A percentile compares a stretch with the other conserved stretches of the same genome.
Evolutionary conservation across 2,329 filamentous ascomycete genomes (phyloP).

Genomic region (Dothideomycetes sp.): DNA sequence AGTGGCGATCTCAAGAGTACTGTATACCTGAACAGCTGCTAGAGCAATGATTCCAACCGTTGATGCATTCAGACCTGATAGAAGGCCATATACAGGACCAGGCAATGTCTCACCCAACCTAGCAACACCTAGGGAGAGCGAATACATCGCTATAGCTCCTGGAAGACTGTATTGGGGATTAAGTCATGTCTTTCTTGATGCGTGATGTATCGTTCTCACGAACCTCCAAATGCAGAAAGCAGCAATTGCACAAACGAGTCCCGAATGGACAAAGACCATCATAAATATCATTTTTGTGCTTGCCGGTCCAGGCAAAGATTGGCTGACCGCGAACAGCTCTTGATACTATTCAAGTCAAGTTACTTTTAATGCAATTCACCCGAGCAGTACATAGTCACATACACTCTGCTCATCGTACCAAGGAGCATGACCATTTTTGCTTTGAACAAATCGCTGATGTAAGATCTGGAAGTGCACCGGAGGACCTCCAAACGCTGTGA

Average conservation of each 20-base stretch:
- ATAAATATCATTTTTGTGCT: constrained; percentile 66
- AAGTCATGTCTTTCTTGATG: too few species aligned
- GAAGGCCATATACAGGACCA: constrained; percentile 54
- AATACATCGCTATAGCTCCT: constrained; percentile 62
- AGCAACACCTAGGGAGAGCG: constrained; percentile 54
- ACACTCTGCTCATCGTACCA: constrained; percentile 65
- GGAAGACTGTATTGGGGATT: constrained; percentile 57
- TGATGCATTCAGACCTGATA: constrained; percentile 62
- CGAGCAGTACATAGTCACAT: constrained; percentile 17
- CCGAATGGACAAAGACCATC: constrained; percentile 55
- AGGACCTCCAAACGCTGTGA: constrained; percentile 59
- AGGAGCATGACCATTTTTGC: constrained; percentile 27
- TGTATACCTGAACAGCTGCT: constrained; percentile 51
- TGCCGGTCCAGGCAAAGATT: constrained; percentile 57
- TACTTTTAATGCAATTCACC: background rate
- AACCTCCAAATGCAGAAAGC: constrained; percentile 58
- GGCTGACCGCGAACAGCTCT: constrained; percentile 61
- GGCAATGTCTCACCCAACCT: constrained; percentile 52
- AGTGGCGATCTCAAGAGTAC: too few species aligned
- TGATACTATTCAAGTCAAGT: constrained; percentile 46
- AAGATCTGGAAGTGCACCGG: constrained; percentile 63
- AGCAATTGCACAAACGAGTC: constrained; percentile 48
- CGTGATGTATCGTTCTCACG: too few species aligned
- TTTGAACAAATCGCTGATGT: constrained; percentile 52
- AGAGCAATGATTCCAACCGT: constrained; percentile 65